phyloP scores from a whole-genome alignment of 192 early-diverging fungal species.

The Coemansia umbellata region DNA sequence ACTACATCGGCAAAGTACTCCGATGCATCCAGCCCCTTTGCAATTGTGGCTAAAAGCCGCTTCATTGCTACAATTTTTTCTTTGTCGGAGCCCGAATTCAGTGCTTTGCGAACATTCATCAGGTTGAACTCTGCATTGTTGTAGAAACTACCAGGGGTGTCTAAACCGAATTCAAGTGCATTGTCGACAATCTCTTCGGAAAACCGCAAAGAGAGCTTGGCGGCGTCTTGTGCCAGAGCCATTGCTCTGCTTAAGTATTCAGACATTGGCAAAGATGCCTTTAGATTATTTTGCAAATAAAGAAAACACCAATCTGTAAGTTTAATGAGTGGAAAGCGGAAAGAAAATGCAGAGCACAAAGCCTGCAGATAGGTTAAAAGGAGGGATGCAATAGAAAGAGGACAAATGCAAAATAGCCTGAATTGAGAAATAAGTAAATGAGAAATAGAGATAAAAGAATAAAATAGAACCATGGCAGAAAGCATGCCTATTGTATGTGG shows the following conservation, averaged over 20 bases:
- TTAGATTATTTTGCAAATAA: too few species aligned
- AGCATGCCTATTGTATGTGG: too few species aligned
- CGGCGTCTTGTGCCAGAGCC: slow-evolving; percentile 73
- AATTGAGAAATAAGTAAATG: too few species aligned
- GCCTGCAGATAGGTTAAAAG: too few species aligned
- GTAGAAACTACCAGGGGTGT: slow-evolving; percentile 75
- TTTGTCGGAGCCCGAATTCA: slow-evolving; percentile 81
- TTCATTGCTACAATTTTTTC: slow-evolving; percentile 93
- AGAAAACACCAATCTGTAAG: too few species aligned
- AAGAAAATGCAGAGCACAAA: too few species aligned
- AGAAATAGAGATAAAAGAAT: too few species aligned
- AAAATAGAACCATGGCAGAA: too few species aligned
- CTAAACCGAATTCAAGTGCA: slow-evolving; percentile 81
- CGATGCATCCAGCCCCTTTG: slow-evolving; percentile 85
- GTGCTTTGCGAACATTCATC: slow-evolving; percentile 64
- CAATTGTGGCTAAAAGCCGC: slow-evolving; percentile 86
- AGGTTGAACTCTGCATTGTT: slow-evolving; percentile 87
- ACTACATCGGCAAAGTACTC: slow-evolving; percentile 93
- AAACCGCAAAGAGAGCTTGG: slow-evolving; percentile 72
- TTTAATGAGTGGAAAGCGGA: too few species aligned
- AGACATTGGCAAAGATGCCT: too few species aligned
- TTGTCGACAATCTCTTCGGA: slow-evolving; percentile 85
- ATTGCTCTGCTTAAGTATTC: slow-evolving; percentile 64
- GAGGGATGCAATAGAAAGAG: too few species aligned
- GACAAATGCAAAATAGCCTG: too few species aligned